Conservation (phyloP, 176 grass and related monocot genomes). For the Avena eriantha region DNA sequence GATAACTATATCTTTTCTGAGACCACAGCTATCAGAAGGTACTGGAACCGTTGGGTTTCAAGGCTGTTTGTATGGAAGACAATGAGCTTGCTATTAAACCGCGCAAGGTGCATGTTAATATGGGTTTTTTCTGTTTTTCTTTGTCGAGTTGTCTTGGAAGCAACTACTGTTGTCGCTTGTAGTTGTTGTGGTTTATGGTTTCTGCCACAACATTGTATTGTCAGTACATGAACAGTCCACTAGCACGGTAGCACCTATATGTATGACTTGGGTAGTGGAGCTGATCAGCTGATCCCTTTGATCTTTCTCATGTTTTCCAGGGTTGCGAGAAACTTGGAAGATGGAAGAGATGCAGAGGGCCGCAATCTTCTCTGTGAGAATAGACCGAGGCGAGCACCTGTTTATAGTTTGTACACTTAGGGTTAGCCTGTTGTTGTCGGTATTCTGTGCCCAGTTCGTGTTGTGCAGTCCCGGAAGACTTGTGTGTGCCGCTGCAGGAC, state of each 20-base stretch:
- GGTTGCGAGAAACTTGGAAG: constrained; percentile 70
- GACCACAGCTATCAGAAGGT: constrained; percentile 68
- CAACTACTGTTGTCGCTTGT: background rate
- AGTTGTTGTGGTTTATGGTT: background rate
- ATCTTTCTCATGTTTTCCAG: constrained; percentile 44
- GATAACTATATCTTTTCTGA: constrained; percentile 32
- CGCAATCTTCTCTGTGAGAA: constrained; percentile 55
- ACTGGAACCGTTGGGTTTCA: constrained; percentile 68
- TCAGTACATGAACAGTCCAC: background rate
- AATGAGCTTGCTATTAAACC: constrained; percentile 71
- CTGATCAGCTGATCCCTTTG: background rate
- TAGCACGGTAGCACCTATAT: background rate
- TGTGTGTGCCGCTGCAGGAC: background rate
- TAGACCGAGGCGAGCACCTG: background rate
- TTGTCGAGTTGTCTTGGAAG: background rate
- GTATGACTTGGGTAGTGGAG: background rate
- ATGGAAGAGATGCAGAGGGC: constrained; percentile 56
- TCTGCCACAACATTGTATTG: background rate
- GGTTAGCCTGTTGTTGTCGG: background rate
- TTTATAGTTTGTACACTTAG: background rate
- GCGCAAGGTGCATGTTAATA: constrained; percentile 51
- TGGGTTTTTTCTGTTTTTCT: background rate
- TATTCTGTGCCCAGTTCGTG: background rate
- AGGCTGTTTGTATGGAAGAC: constrained; percentile 70
- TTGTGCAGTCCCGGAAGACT: background rate